These are phyloP conservation scores for Naganishia randhawae DNA, from an alignment of 768 basidiomycete genomes.

Conservation along the genomic window DNA sequence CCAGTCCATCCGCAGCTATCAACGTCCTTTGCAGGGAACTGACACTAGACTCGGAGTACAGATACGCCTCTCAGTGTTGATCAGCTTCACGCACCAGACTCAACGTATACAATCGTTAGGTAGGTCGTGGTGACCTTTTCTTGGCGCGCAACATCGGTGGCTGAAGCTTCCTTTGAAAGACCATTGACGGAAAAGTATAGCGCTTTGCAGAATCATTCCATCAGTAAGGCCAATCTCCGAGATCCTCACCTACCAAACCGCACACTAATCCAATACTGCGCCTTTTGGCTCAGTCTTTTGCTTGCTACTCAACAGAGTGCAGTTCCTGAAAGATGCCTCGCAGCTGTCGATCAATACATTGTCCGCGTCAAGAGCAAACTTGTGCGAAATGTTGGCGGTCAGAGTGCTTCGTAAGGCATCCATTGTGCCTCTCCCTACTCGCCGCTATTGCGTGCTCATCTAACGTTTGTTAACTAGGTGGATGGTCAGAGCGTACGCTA, in stretches of 20 bases:
- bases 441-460: not conserved
- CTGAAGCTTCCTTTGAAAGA: conserved; percentile 46
- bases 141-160: not conserved
- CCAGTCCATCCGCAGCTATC: conserved; percentile 7
- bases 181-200: conserved; percentile 85
- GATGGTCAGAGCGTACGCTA: conserved; percentile 50
- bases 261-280: not conserved
- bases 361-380: conserved; percentile 68
- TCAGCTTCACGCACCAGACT: conserved; percentile 76
- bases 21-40: conserved; percentile 54
- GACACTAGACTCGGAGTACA: too few relatives aligned
- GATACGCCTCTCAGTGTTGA: conserved; percentile 78
- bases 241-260: not conserved
- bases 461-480: conserved; percentile 33
- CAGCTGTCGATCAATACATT: conserved; percentile 63
- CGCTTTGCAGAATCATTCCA: conserved; percentile 71
- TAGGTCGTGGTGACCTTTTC: conserved; percentile 21
- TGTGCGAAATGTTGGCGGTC: conserved; percentile 88
- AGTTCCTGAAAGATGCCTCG: conserved; percentile 75
- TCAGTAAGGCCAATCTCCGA: conserved; percentile 45
- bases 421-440: not conserved
- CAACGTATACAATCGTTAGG: conserved; percentile 77
- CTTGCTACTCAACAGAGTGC: conserved; percentile 77
- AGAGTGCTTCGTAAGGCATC: conserved; percentile 64
- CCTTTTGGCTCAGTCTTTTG: conserved; percentile 61